Evolutionary conservation across 2,329 filamentous ascomycete species (phyloP), one percentile per base, ranked within the genome.

Genomic region (Teratosphaeria viscida): DNA sequence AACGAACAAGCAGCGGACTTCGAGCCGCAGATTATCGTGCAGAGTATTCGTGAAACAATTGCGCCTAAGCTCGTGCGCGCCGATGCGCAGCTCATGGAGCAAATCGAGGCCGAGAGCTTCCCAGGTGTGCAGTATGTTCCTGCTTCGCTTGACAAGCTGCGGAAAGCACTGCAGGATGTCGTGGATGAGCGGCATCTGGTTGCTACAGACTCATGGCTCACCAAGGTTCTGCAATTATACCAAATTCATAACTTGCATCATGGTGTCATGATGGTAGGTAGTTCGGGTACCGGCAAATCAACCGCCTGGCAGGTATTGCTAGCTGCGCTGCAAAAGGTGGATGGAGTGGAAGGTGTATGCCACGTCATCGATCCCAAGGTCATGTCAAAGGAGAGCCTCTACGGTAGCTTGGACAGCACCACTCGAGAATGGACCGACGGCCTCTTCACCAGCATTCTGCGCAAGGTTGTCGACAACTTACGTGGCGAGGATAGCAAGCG

Each of bases 221-320:
- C 90, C 60, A 99, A 99, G 77, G 86, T 95, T 37, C 81, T 99
- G 8, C 94, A 99, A 73, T 83, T 99, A 2, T 97, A 96, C 73
- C 94, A 99, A 74, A 99, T 99, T 63, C 94, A 97, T 74, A 89
- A 87, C 65, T 91, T 99, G 60, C 94, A 99, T 70, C 94, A 99
- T 67, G 94, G 94, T 87, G 94, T 99, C 32, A 99, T 99, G 95
- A 97, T 99, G 94, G 94, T 99, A 10, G 94, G 94, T 63, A 91
- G 90, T 70, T 96, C 95, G 34, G 94, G 95, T n/a, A 88, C 92
- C 54, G 95, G 95, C 71, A 99, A 99, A 77, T 96, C 94, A 49
- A 86, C 89, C 1, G 89, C 94, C 5, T 99, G 95, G 94, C 91
- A 89, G 70, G 85, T 95, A 52, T 81, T 99, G 57, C 82, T 99